Percentiles rank a stretch among this genome's conserved stretches.
Evolutionary conservation across 768 basidiomycete genomes (phyloP).

Genomic region (Sistotremastrum niveocremeum): DNA sequence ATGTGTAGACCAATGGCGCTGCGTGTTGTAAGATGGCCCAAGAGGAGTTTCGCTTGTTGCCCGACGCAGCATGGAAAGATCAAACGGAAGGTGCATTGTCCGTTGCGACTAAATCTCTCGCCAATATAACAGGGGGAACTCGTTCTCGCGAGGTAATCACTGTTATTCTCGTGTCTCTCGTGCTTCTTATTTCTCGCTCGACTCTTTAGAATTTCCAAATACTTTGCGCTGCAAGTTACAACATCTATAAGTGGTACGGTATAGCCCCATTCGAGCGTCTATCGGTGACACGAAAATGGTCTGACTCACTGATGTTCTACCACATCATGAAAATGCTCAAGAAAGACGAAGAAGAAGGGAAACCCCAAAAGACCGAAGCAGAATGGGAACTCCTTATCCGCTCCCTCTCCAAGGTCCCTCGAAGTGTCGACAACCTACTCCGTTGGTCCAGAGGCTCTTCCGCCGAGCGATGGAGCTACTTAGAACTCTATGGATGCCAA

Average conservation of each 20-base stretch:
- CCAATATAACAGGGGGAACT: slow-evolving; percentile 9
- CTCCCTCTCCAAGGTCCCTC: slow-evolving; percentile 11
- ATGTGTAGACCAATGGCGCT: slow-evolving; percentile 9
- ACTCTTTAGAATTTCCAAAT: slow-evolving; percentile 8
- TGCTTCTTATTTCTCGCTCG: background rate
- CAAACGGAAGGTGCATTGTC: slow-evolving; percentile 13
- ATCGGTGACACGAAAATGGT: slow-evolving; percentile 1
- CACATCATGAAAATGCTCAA: slow-evolving; percentile 14
- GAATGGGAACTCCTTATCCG: slow-evolving; percentile 12
- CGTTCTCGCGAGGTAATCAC: background rate
- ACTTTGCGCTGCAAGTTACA: slow-evolving; percentile 11
- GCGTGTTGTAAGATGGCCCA: slow-evolving; percentile 8
- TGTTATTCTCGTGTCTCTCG: background rate
- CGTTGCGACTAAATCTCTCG: slow-evolving; percentile 11
- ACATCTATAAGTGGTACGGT: slow-evolving; percentile 16
- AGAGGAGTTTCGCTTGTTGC: slow-evolving; percentile 6
- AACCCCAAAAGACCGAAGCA: slow-evolving; percentile 3
- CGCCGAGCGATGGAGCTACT: slow-evolving; percentile 14
- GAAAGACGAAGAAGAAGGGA: slow-evolving; percentile 3
- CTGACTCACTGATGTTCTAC: slow-evolving; percentile 15
- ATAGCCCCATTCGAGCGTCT: slow-evolving; percentile 14
- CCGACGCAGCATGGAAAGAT: slow-evolving; percentile 13
- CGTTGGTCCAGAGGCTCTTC: slow-evolving; percentile 11
- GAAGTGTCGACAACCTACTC: slow-evolving; percentile 8
- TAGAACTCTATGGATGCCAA: slow-evolving; percentile 12